Percentiles rank a stretch among this genome's conserved stretches.
These are phyloP conservation scores for Fusarium newnesense DNA, from an alignment of 2,329 filamentous ascomycete species.

Conservation along the genomic window DNA sequence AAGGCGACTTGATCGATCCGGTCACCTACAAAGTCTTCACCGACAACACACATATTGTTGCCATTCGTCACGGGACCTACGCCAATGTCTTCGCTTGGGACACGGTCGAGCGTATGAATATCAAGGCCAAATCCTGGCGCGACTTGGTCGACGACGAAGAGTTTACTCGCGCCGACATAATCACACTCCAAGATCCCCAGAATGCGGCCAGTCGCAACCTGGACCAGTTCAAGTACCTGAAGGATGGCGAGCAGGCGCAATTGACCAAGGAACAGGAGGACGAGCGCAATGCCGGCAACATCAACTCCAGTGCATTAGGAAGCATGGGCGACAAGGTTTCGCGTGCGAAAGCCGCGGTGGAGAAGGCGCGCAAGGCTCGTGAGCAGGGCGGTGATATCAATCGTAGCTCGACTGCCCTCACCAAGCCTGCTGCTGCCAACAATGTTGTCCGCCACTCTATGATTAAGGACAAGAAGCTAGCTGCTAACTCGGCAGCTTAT, in stretches of 20 bases:
- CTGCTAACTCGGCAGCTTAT: slow-evolving; percentile 88
- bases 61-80: slow-evolving; percentile 79
- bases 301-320: slow-evolving; percentile 85
- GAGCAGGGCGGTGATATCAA: slow-evolving; percentile 69
- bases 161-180: slow-evolving; percentile 90
- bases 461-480: slow-evolving; percentile 67
- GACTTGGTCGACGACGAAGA: slow-evolving; percentile 89
- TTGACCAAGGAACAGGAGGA: slow-evolving; percentile 76
- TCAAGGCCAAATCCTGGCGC: slow-evolving; percentile 96
- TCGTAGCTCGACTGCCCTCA: slow-evolving; percentile 57
- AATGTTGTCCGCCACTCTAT: slow-evolving; percentile 45
- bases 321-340: slow-evolving; percentile 84
- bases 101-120: slow-evolving; percentile 92
- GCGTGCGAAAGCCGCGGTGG: slow-evolving; percentile 92
- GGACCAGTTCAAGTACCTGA: slow-evolving; percentile 87
- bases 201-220: slow-evolving; percentile 85
- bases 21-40: slow-evolving; percentile 98
- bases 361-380: slow-evolving; percentile 83
- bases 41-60: slow-evolving; percentile 97
- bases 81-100: slow-evolving; percentile 98
- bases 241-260: slow-evolving; percentile 79
- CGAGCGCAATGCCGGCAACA: slow-evolving; percentile 71
- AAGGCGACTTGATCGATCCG: slow-evolving; percentile 90
- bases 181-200: slow-evolving; percentile 95
- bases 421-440: slow-evolving; percentile 47